These are phyloP conservation scores for Rauvolfia tetraphylla DNA, from an alignment of 257 asterid species.

Conservation along the genomic window DNA sequence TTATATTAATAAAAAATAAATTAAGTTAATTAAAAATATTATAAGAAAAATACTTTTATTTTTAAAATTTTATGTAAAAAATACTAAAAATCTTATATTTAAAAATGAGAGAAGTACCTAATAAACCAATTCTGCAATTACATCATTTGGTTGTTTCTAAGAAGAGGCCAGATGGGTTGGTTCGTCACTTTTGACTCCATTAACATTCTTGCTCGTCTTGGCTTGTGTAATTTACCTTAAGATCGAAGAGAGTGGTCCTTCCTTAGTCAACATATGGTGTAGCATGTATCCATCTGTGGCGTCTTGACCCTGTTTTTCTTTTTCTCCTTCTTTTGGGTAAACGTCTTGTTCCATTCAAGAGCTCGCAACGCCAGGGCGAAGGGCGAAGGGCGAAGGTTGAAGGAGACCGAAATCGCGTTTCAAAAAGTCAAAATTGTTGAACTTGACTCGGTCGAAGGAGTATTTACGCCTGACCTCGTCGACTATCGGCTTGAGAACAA, in stretches of 20 bases:
- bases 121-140: too few relatives aligned
- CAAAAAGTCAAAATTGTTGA: background rate
- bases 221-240: background rate
- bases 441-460: slow-evolving; percentile 9
- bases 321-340: too few relatives aligned
- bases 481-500: slow-evolving; percentile 3
- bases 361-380: too few relatives aligned
- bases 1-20: too few relatives aligned
- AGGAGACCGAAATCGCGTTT: background rate
- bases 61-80: too few relatives aligned
- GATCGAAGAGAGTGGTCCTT: background rate
- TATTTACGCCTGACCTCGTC: background rate
- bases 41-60: too few relatives aligned
- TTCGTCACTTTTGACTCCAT: background rate
- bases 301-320: too few relatives aligned
- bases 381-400: too few relatives aligned
- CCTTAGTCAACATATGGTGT: background rate
- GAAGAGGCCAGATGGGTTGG: background rate
- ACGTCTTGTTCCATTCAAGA: background rate
- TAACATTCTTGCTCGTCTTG: background rate
- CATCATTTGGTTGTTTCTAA: background rate
- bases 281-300: background rate
- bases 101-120: too few relatives aligned
- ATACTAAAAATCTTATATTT: too few relatives aligned
- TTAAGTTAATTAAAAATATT: too few relatives aligned